Conservation (phyloP, 2,329 filamentous ascomycete genomes). For the Coleophoma crateriformis region DNA sequence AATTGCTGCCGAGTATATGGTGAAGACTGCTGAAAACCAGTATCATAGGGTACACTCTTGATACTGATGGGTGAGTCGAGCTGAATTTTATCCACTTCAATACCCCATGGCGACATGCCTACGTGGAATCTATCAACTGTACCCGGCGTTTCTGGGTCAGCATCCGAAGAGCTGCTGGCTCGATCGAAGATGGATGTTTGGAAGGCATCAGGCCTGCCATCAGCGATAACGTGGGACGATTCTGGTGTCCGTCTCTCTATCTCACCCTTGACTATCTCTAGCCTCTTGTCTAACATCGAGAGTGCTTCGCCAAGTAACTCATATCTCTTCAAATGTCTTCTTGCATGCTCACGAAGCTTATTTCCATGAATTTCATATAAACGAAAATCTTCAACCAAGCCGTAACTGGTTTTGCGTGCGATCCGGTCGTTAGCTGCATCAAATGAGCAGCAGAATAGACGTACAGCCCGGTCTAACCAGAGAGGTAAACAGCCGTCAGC, state of each 20-base stretch:
- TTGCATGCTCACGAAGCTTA: constrained; percentile 37
- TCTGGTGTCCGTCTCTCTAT: constrained; percentile 38
- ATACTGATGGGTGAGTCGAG: constrained; percentile 19
- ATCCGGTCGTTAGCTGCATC: constrained; percentile 39
- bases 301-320: constrained; percentile 25
- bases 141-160: constrained; percentile 34
- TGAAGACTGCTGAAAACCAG: constrained; percentile 6
- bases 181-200: constrained; percentile 45
- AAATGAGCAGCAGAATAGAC: constrained; percentile 44
- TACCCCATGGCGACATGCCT: constrained; percentile 20
- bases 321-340: constrained; percentile 29
- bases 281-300: constrained; percentile 27
- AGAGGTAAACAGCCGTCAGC: constrained; percentile 32
- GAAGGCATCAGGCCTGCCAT: constrained; percentile 25
- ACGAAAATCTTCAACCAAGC: constrained; percentile 46
- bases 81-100: constrained; percentile 14
- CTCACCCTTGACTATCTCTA: constrained; percentile 33
- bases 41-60: constrained; percentile 12
- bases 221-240: constrained; percentile 31
- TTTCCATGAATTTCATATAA: constrained; percentile 46
- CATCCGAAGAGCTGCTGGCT: constrained; percentile 41
- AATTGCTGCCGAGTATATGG: constrained; percentile 9
- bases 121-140: constrained; percentile 14
- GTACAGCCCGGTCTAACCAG: constrained; percentile 43
- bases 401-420: constrained; percentile 32